Conservation (phyloP, 495 filamentous ascomycete species). For the Recurvomyces mirabilis region DNA sequence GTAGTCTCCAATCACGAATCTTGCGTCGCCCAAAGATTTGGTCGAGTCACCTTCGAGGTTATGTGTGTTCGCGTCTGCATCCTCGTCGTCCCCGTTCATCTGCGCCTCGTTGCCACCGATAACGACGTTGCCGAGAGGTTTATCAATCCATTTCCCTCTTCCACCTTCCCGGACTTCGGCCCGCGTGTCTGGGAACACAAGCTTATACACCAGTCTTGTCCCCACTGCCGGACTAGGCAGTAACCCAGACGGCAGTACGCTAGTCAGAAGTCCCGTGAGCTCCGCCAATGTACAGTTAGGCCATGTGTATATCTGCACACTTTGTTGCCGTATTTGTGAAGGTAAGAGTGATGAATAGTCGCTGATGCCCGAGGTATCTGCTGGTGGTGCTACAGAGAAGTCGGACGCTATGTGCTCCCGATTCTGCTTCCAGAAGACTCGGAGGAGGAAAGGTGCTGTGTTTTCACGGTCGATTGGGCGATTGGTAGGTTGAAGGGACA, state of each 20-base stretch:
- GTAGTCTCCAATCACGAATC: constrained; percentile 83
- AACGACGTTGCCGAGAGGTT: constrained; percentile 74
- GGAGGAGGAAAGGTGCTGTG: constrained; percentile 79
- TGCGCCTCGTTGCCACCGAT: constrained; percentile 41
- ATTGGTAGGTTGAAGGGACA: constrained; percentile 19
- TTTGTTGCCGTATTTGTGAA: constrained; percentile 38
- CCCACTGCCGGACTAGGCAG: constrained; percentile 68
- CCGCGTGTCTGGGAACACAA: constrained; percentile 74
- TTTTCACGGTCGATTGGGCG: constrained; percentile 52
- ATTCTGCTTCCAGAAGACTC: constrained; percentile 57
- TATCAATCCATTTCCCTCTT: constrained; percentile 51
- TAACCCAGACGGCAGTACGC: constrained; percentile 48
- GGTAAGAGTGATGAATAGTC: constrained; percentile 44
- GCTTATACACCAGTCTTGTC: constrained; percentile 72
- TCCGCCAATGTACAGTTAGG: constrained; percentile 70
- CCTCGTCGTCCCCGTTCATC: constrained; percentile 22
- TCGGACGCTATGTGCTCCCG: constrained; percentile 8
- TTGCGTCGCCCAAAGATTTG: constrained; percentile 60
- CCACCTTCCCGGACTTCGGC: constrained; percentile 38
- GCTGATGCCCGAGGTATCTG: constrained; percentile 48
- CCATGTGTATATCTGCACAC: constrained; percentile 73
- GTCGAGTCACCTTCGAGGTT: constrained; percentile 46
- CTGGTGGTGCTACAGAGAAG: constrained; percentile 30
- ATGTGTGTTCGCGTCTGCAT: constrained; percentile 20
- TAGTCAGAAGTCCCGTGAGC: constrained; percentile 62